These are phyloP conservation scores for Brassica rapa DNA, from an alignment of 345 rosid species.

Conservation along the genomic window DNA sequence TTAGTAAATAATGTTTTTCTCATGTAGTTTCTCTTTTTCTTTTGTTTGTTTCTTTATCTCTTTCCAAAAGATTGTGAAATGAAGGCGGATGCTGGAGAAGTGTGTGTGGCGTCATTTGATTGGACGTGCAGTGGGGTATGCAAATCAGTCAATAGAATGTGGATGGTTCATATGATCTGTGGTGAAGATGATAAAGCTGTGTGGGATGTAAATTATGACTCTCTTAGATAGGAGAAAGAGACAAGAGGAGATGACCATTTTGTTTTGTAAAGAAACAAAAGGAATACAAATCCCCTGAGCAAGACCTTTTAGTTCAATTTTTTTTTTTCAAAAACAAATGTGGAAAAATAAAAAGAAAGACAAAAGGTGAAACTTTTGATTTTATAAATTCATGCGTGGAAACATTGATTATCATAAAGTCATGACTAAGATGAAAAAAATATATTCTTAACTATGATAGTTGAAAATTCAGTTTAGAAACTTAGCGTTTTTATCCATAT, in stretches of 20 bases:
- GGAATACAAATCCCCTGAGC: slow-evolving; percentile 9
- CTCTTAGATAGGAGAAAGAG: slow-evolving; percentile 25
- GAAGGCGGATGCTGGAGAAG: slow-evolving; percentile 87
- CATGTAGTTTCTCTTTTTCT: slow-evolving; percentile 2
- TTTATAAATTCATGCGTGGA: not conserved
- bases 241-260: slow-evolving; percentile 7
- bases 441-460: not conserved
- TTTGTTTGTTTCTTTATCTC: not conserved
- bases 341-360: not conserved
- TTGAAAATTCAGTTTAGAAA: not conserved
- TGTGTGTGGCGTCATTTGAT: slow-evolving; percentile 92
- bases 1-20: slow-evolving; percentile 13
- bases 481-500: not conserved
- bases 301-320: not conserved
- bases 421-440: not conserved
- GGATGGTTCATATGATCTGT: slow-evolving; percentile 74
- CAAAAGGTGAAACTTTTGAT: not conserved
- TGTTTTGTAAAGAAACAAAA: slow-evolving; percentile 19
- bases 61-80: slow-evolving; percentile 69
- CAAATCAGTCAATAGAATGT: slow-evolving; percentile 81
- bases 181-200: slow-evolving; percentile 80
- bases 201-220: slow-evolving; percentile 59
- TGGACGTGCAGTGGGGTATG: slow-evolving; percentile 98
- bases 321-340: not conserved
- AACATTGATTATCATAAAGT: not conserved